phyloP scores from a whole-genome alignment of 1,284 basidiomycete genomes.

The Inonotus hispidus region DNA sequence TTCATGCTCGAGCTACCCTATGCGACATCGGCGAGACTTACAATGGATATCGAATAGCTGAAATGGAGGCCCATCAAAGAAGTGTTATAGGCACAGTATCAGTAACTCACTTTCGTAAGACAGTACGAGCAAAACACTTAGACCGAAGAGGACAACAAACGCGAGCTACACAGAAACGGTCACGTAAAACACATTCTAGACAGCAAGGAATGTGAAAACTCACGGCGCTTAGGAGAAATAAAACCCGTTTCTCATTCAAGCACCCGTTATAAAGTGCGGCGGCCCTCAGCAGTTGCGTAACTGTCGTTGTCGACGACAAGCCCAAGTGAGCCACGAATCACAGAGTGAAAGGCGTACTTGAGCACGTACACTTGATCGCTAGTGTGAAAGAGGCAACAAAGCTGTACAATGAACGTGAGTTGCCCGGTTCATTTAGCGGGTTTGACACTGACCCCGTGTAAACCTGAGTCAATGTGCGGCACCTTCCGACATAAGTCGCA shows the following conservation, averaged over 20 bases:
- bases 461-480: not conserved
- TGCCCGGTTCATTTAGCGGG: not conserved
- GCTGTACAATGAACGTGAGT: not conserved
- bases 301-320: not conserved
- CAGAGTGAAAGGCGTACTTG: not conserved
- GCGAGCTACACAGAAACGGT: not conserved
- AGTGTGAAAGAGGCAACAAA: not conserved
- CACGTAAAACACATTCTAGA: not conserved
- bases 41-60: not conserved
- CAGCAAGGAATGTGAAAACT: not conserved
- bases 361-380: not conserved
- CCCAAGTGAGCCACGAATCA: not conserved
- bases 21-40: not conserved
- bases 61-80: no score
- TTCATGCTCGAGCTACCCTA: not conserved
- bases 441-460: not conserved
- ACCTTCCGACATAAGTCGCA: not conserved
- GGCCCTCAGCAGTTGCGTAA: not conserved
- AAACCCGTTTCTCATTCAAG: not conserved
- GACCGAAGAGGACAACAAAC: not conserved
- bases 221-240: not conserved
- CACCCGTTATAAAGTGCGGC: not conserved
- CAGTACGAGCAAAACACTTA: not conserved
- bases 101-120: not conserved
- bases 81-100: no score